These are phyloP conservation scores for Stephania yunnanensis DNA, from an alignment of 164 flowering plant species.

Conservation along the genomic window DNA sequence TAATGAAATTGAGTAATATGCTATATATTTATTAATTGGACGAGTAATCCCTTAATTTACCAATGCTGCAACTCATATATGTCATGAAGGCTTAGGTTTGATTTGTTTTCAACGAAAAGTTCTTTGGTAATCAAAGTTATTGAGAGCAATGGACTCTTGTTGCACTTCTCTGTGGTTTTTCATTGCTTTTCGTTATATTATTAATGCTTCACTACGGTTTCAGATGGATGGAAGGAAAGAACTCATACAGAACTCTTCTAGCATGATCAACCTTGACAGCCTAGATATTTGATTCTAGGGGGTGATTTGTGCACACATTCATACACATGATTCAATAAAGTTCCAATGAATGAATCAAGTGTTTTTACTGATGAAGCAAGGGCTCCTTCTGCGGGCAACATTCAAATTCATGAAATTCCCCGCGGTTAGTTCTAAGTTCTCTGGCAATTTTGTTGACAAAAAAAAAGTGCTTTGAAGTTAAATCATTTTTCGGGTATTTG, in stretches of 20 bases:
- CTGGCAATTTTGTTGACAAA: background rate
- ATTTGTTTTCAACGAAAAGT: background rate
- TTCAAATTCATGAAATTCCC: background rate
- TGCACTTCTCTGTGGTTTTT: background rate
- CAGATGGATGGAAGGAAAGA: constrained; percentile 84
- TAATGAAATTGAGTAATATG: too few relatives aligned
- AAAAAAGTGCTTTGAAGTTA: too few relatives aligned
- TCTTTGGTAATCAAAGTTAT: too few relatives aligned
- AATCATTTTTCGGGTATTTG: too few relatives aligned
- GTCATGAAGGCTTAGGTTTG: too few relatives aligned
- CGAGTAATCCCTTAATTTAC: background rate
- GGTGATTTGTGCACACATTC: background rate
- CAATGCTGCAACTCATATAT: too few relatives aligned
- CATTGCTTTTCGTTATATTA: background rate
- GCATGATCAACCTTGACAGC: constrained; percentile 44
- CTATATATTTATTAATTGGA: background rate
- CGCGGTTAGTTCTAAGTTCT: background rate
- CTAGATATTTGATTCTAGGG: constrained; percentile 55
- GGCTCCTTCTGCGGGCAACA: background rate
- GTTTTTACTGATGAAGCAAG: background rate
- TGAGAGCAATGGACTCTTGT: too few relatives aligned
- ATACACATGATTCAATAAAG: background rate
- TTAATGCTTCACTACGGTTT: background rate
- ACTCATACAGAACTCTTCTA: constrained; percentile 54
- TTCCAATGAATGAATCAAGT: background rate